phyloP scores from a whole-genome alignment of 768 basidiomycete genomes.

The Boletellus emodensis region DNA sequence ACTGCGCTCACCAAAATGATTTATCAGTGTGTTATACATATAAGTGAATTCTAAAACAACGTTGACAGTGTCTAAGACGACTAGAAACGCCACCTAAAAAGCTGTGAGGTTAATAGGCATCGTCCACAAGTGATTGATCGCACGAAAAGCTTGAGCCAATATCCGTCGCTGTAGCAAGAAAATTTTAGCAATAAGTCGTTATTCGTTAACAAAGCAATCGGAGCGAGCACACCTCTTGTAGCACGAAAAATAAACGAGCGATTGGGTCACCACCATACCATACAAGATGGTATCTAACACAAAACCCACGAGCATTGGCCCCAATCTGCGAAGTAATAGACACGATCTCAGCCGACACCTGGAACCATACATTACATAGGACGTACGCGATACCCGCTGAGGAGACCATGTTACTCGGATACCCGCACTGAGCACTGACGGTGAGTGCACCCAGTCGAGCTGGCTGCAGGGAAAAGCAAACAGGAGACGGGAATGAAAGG shows the following conservation, averaged over 20 bases:
- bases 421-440: conserved; percentile 5
- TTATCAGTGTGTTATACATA: conserved; percentile 24
- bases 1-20: conserved; percentile 20
- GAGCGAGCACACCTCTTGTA: conserved; percentile 21
- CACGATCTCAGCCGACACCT: not conserved
- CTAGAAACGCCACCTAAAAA: conserved; percentile 17
- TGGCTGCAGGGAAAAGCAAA: not conserved
- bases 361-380: not conserved
- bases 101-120: not conserved
- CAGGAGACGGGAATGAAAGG: conserved; percentile 6
- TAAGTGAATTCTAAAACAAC: conserved; percentile 24
- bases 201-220: not conserved
- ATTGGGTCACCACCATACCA: conserved; percentile 34
- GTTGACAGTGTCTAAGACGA: conserved; percentile 24
- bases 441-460: conserved; percentile 4
- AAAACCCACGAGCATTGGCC: conserved; percentile 35
- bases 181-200: not conserved
- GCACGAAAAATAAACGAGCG: conserved; percentile 28
- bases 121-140: not conserved
- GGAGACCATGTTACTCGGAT: conserved; percentile 14
- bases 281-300: conserved; percentile 34
- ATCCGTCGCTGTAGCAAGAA: conserved; percentile 12
- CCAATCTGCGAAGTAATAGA: conserved; percentile 20
- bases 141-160: conserved; percentile 25
- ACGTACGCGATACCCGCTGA: conserved; percentile 24